Percentiles rank a stretch among this genome's conserved stretches.
phyloP scores from a whole-genome alignment of 164 flowering plant species.

The Echeveria elegans region DNA sequence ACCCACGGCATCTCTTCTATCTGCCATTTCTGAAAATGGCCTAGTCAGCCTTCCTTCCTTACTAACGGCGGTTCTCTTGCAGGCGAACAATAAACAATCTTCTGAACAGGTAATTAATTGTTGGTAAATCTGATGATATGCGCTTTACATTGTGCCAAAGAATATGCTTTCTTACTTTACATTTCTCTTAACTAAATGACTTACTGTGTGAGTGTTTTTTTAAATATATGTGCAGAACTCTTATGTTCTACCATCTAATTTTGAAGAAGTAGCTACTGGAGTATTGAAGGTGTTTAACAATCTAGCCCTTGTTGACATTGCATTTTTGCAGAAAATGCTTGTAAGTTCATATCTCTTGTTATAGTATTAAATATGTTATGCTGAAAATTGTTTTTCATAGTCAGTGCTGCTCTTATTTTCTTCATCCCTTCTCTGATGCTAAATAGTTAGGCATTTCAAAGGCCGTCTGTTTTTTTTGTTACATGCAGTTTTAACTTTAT shows the following conservation, averaged over 20 bases:
- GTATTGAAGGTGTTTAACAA: slow-evolving; percentile 86
- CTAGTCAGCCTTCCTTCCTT: slow-evolving; percentile 80
- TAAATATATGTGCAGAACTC: slow-evolving; percentile 34
- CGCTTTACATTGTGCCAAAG: not conserved
- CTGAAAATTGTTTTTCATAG: not conserved
- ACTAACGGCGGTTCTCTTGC: slow-evolving; percentile 82
- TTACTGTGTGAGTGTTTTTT: not conserved
- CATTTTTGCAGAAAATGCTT: slow-evolving; percentile 74
- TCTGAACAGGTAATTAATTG: slow-evolving; percentile 65
- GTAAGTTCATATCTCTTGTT: slow-evolving; percentile 32
- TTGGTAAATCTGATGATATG: not conserved
- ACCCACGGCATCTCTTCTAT: slow-evolving; percentile 54
- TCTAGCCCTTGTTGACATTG: slow-evolving; percentile 68
- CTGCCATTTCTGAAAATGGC: slow-evolving; percentile 81
- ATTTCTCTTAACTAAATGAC: not conserved
- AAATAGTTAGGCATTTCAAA: too few species aligned
- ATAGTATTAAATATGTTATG: not conserved
- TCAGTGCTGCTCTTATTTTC: not conserved
- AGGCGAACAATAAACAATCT: slow-evolving; percentile 68
- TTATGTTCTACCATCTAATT: slow-evolving; percentile 81
- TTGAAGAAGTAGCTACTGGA: slow-evolving; percentile 90
- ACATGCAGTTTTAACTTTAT: not conserved
- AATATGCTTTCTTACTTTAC: too few species aligned
- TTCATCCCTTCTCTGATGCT: not conserved
- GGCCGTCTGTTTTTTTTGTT: not conserved